A percentile compares a stretch with the other conserved stretches of the same genome.
phyloP scores from a whole-genome alignment of 768 basidiomycete genomes.

The Cyclocybe cylindracea region DNA sequence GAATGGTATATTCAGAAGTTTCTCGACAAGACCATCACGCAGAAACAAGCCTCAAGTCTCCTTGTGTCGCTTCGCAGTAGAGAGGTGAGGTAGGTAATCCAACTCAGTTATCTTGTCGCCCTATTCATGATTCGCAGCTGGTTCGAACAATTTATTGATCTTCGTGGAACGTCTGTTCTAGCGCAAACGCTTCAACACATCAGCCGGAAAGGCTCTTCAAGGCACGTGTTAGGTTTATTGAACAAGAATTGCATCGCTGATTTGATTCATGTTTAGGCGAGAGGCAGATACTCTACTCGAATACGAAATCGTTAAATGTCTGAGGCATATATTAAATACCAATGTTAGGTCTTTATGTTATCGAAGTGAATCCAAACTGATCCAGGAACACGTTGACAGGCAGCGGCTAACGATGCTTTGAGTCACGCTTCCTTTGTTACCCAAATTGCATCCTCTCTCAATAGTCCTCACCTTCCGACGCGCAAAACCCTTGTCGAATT shows the following conservation, averaged over 20 bases:
- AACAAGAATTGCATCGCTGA: not conserved
- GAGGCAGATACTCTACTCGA: constrained; percentile 74
- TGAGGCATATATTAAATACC: constrained; percentile 79
- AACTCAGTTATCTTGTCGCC: not conserved
- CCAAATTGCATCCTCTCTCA: constrained; percentile 81
- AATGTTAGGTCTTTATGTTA: constrained; percentile 13
- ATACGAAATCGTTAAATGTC: constrained; percentile 85
- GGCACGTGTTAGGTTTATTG: constrained; percentile 42
- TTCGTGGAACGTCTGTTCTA: constrained; percentile 84
- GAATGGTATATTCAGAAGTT: constrained; percentile 95
- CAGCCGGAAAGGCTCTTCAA: constrained; percentile 64
- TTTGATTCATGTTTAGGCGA: constrained; percentile 37
- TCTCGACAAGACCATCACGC: constrained; percentile 80
- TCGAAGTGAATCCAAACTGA: constrained; percentile 4
- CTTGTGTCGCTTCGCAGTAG: constrained; percentile 78
- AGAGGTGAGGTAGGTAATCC: constrained; percentile 64
- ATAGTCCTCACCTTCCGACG: constrained; percentile 76
- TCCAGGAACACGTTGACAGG: constrained; percentile 34
- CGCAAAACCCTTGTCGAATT: constrained; percentile 81
- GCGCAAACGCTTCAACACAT: constrained; percentile 77
- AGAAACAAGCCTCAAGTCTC: constrained; percentile 77
- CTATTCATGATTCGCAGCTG: constrained; percentile 51
- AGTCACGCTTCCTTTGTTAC: constrained; percentile 72
- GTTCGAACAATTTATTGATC: constrained; percentile 73
- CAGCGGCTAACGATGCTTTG: constrained; percentile 71